Base-by-base conservation (phyloP, 2,329 filamentous ascomycete species). In the Cladophialophora bantiana region DNA sequence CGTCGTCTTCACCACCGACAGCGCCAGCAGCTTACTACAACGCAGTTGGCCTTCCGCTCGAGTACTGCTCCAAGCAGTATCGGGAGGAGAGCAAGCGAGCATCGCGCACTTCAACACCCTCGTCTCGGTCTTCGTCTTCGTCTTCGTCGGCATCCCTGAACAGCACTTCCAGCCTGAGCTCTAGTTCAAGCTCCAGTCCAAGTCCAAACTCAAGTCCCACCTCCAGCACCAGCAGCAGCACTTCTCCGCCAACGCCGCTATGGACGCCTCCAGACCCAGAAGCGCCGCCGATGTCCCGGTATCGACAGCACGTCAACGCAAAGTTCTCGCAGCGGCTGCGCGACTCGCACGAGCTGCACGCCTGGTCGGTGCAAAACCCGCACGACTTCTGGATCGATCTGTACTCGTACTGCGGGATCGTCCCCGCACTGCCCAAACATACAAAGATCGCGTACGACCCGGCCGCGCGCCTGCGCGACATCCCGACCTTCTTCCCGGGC, bases 351-450 rank as follows among this genome's bases (percentile, higher is more conserved):
- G 77, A 80, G 2, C 74, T 82, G 18, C 78, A 81, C 31, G 72
- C 68, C 68, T 82, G 80, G 80, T 78, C 75, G 32, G 76, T 80
- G 5, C 67, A 73, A 1, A 73, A 77, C n/a, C 74, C 78, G 4
- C 79, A 82, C 56, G 74, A 78, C 10, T 82, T 82, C 67, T 82
- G 80, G 80, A 75, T 77, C 31, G 77, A 81, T 68, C 71, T 82
- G n/a, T 80, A 81, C 65, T 58, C 71, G 12, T 80, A 79, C 64
- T 74, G 78, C 0, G 73, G 74, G 7, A 71, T 82, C 42, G 53
- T 68, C 15, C 70, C 80, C 1, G 38, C 68, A 12, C 68, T 80
- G 2, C 77, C 78, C n/a, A 59, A 69, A 15, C 20, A 72, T 65
- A 72, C 73, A 20, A 77, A 68, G 6, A 73, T 72, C 58, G 80